Evolutionary conservation across 768 basidiomycete species (phyloP).

Genomic region (Aureoboletus auriporus): DNA sequence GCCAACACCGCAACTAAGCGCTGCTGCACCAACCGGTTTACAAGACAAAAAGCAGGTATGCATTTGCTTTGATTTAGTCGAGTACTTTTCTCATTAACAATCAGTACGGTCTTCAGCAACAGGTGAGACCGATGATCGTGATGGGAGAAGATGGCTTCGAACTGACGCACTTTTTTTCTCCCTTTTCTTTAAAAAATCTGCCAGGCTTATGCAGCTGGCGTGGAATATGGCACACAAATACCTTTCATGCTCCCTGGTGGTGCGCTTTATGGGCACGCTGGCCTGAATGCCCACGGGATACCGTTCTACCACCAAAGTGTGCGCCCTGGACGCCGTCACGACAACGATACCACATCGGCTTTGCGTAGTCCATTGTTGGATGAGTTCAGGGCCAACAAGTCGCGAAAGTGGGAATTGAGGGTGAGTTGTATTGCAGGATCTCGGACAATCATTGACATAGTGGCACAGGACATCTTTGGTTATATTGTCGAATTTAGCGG

Average conservation of each 20-base stretch:
- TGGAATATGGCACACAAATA: constrained; percentile 49
- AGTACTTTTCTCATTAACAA: constrained; percentile 8
- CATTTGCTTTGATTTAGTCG: constrained; percentile 7
- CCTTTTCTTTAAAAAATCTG: neutral
- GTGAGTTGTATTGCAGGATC: constrained; percentile 38
- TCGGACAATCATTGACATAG: constrained; percentile 2
- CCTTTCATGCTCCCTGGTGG: constrained; percentile 42
- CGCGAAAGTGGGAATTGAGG: constrained; percentile 75
- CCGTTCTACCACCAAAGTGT: constrained; percentile 36
- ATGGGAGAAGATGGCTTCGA: neutral
- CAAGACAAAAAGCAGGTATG: constrained; percentile 61
- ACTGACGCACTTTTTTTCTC: neutral
- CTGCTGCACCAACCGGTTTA: constrained; percentile 37
- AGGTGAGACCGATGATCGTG: constrained; percentile 32
- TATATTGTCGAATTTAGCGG: constrained; percentile 87
- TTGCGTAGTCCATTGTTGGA: constrained; percentile 74
- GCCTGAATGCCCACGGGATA: constrained; percentile 29
- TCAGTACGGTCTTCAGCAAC: constrained; percentile 46
- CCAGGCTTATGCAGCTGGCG: constrained; percentile 39
- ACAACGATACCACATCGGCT: constrained; percentile 33
- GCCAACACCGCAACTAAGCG: constrained; percentile 43
- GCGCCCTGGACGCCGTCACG: constrained; percentile 45
- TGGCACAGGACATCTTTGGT: constrained; percentile 73
- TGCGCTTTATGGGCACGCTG: constrained; percentile 42
- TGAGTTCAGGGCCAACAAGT: constrained; percentile 79